Evolutionary conservation across 768 basidiomycete genomes (phyloP), one percentile per base, ranked within the genome.

Genomic region (Ramaria sp.): DNA sequence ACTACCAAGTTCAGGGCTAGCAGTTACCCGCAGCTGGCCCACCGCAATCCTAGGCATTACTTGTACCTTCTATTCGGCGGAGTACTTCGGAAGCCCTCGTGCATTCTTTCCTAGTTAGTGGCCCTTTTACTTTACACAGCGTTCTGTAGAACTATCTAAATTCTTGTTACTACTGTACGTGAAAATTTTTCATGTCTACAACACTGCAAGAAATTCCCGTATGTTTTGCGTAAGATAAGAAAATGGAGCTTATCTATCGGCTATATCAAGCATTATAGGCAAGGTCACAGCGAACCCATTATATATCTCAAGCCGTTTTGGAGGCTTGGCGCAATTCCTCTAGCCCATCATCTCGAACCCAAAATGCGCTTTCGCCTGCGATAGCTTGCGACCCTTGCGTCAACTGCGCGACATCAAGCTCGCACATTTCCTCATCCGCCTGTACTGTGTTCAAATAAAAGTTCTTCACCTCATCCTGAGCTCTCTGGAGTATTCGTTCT

Each of bases 311-410:
- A 9, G 68, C 77, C 59, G 85, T 82, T 68, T 89, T 89, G 57
- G 76, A 75, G 4, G 78, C 73, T 64, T 81, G 78, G 56, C 71
- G 73, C 62, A 89, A 86, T 70, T 90, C 87, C 51, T 84, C 81
- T 51, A 82, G 59, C 2, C 87, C 88, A 60, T 89, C 86, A 64
- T 90, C 87, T 51, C 76, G 75, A 34, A 74, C 73, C 87, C 88
- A 89, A 64, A 88, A 89, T 19, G 64, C 66, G n/a, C 24, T 24
- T 20, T 52, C 11, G 1, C 51, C 51, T 22, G 12, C 15, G 24
- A 5, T 27, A 27, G n/a, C 51, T 39, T 6, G 51, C 20, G 33
- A 22, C n/a, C 31, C 33, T 22, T 37, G 51, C 17, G 51, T 33
- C 37, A 52, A 37, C 7, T 39, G 51, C 33, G 51, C 51, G 6